Evolutionary conservation across 345 rosid species (phyloP), one percentile per base, ranked within the genome.

Genomic region (Rhodomyrtus tomentosa): DNA sequence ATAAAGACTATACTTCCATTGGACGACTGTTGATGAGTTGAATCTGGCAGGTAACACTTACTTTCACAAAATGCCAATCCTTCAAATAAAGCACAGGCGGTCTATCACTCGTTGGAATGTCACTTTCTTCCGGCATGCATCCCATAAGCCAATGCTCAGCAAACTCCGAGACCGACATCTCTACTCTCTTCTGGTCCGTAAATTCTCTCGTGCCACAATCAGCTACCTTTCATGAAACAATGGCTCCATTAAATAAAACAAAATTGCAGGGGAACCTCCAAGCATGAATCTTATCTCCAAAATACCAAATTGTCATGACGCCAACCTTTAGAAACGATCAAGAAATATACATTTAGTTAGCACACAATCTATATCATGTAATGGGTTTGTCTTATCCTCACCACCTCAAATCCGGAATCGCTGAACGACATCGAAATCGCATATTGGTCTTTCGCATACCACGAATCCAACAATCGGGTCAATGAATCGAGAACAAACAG

Each of bases 41-140:
- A 68, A 68, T 68, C 45, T 68, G 45, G 80, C 15, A 25, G 42
- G 24, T 38, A 48, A 24, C 13, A 52, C 48, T 36, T 82, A 95
- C 98, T 96, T 95, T 95, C 10, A 92, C 96, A 87, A 96, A 96
- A 91, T 96, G 98, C 98, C 99, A 96, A 82, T 95, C 99, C 90
- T 95, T 96, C 86, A 96, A 87, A 92, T 96, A 96, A 15, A 94
- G 91, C 85, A 91, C 88, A 4, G 94, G 87, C 38, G 84, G 85
- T 79, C 83, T 87, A 84, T 87, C 86, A 55, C 62, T 27, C 29
- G 15, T 56, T 2, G 85, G 86, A 50, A 59, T 82, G 81, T 81
- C 82, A 58, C 50, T 73, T 48, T 62, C 58, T 10, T 84, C 83
- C 83, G 74, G 55, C 45, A 32, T 53, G 32, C 88, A 82, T 83